Evolutionary conservation across 768 basidiomycete species (phyloP).

Genomic region (Suillus placidus): DNA sequence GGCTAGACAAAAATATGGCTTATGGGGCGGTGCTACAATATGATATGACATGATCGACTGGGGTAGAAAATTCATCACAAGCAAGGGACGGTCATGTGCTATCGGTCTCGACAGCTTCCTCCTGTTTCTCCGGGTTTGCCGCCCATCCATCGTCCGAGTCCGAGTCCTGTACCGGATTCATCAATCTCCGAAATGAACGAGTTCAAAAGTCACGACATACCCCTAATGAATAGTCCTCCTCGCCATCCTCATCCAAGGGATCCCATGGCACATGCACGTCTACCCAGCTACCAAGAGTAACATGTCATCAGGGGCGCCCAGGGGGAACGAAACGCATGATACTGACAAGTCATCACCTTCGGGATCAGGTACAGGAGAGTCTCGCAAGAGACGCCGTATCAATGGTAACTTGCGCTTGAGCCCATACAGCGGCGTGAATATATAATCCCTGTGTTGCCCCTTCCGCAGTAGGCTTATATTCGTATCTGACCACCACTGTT

Average conservation of each 20-base stretch:
- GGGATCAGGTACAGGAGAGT: not conserved
- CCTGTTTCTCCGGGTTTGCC: not conserved
- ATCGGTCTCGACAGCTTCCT: not conserved
- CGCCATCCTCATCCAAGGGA: slow-evolving; percentile 23
- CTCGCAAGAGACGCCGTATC: slow-evolving; percentile 6
- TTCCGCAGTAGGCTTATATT: slow-evolving; percentile 10
- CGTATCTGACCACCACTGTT: not conserved
- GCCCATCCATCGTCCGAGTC: not conserved
- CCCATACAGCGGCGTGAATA: slow-evolving; percentile 16
- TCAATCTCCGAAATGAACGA: not conserved
- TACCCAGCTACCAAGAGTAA: slow-evolving; percentile 14
- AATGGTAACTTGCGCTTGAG: slow-evolving; percentile 14
- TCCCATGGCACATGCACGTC: slow-evolving; percentile 23
- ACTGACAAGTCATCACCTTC: slow-evolving; percentile 16
- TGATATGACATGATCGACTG: not conserved
- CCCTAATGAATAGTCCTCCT: slow-evolving; percentile 9
- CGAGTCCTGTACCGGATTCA: not conserved
- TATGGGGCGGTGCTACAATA: not conserved
- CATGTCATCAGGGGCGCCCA: not conserved
- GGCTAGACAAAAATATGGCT: not conserved
- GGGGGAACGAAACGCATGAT: not conserved
- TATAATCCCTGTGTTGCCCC: not conserved
- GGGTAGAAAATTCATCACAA: not conserved
- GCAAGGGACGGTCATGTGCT: not conserved
- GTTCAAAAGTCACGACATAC: not conserved